A percentile compares a stretch with the other conserved stretches of the same genome.
Conservation (phyloP, 2,329 filamentous ascomycete genomes). For the Ascomycota sp. region DNA sequence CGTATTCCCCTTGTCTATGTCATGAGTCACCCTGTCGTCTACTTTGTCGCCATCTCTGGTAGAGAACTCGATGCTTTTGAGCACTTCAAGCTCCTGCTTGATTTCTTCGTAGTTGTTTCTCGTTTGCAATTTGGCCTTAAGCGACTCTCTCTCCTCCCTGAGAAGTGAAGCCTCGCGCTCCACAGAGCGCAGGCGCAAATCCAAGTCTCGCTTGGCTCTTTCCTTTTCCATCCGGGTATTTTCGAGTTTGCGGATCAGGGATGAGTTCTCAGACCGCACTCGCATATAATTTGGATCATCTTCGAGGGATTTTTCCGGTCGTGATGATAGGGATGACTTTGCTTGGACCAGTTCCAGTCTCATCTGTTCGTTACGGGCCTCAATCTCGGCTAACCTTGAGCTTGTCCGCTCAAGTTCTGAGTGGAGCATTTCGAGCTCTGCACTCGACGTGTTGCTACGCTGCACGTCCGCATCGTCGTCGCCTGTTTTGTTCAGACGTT, state of each 20-base stretch:
- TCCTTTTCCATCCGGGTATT: constrained; percentile 69
- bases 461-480: constrained; percentile 34
- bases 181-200: constrained; percentile 53
- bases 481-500: constrained; percentile 60
- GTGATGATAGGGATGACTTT: constrained; percentile 44
- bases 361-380: constrained; percentile 85
- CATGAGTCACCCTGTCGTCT: constrained; percentile 13
- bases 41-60: constrained; percentile 66
- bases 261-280: constrained; percentile 81
- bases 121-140: constrained; percentile 67
- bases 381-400: constrained; percentile 68
- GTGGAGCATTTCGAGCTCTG: constrained; percentile 83
- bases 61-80: constrained; percentile 95
- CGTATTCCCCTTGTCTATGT: constrained; percentile 42
- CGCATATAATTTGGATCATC: constrained; percentile 81
- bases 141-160: constrained; percentile 58
- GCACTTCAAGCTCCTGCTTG: constrained; percentile 84
- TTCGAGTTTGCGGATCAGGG: constrained; percentile 74
- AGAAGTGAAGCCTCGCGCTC: constrained; percentile 60
- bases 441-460: constrained; percentile 52
- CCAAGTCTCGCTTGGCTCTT: constrained; percentile 53
- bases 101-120: constrained; percentile 93
- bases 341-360: constrained; percentile 78
- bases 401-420: constrained; percentile 84
- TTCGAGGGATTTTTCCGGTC: constrained; percentile 45